Conservation (phyloP, 768 basidiomycete species). For the Mycena sanguinolenta region DNA sequence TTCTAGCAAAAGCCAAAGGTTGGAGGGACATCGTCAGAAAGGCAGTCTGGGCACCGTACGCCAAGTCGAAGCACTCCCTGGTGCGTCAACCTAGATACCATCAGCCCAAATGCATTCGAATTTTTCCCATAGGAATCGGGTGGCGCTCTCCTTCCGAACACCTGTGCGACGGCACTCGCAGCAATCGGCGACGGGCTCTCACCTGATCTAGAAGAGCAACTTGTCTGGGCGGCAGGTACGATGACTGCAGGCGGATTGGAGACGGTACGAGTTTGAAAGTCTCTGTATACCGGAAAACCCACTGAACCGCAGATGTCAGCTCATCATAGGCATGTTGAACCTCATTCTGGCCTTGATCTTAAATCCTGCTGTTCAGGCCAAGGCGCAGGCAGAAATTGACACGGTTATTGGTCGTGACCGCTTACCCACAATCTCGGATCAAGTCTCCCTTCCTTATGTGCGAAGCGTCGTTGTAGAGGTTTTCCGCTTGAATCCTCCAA, state of each 20-base stretch:
- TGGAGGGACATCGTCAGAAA: constrained; percentile 7
- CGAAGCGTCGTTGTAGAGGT: constrained; percentile 19
- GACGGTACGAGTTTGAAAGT: constrained; percentile 8
- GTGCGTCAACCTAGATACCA: background rate
- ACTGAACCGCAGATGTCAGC: too few relatives aligned
- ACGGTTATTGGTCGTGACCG: constrained; percentile 28
- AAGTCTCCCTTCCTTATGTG: constrained; percentile 25
- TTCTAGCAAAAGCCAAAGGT: background rate
- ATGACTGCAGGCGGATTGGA: constrained; percentile 22
- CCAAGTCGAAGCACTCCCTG: background rate
- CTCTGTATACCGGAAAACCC: too few relatives aligned
- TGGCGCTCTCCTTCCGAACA: constrained; percentile 13
- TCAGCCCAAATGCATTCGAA: background rate
- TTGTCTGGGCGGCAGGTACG: constrained; percentile 16
- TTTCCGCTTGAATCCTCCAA: too few relatives aligned
- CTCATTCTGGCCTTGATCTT: too few relatives aligned
- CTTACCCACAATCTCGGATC: constrained; percentile 22
- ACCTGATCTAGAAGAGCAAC: constrained; percentile 1
- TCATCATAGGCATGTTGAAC: too few relatives aligned
- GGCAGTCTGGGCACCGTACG: constrained; percentile 1
- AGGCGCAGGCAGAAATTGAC: constrained; percentile 27
- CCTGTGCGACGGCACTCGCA: constrained; percentile 8
- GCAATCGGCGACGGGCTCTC: background rate
- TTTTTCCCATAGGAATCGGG: constrained; percentile 1
- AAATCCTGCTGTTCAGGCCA: constrained; percentile 14